A percentile compares a stretch with the other conserved stretches of the same genome.
phyloP scores from a whole-genome alignment of 805 yeast species.

The Zygoascus ofunaensis region DNA sequence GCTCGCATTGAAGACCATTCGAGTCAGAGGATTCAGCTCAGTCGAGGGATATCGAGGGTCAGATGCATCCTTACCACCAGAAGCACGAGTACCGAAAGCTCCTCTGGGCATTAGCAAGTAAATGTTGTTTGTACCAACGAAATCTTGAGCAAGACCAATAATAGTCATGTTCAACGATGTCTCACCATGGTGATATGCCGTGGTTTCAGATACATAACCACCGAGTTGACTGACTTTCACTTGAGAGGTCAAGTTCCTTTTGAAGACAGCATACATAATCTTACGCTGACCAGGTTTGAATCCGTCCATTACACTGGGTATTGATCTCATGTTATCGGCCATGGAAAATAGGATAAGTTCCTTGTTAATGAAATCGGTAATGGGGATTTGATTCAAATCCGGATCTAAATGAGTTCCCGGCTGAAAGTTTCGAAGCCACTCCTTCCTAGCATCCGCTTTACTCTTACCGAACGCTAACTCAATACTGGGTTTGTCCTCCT shows the following conservation, averaged over 20 bases:
- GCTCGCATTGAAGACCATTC: conserved; percentile 63
- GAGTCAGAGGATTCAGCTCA: conserved; percentile 65
- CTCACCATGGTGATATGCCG: conserved; percentile 96
- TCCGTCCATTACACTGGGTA: conserved; percentile 91
- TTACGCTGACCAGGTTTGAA: conserved; percentile 96
- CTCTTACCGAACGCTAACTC: conserved; percentile 92
- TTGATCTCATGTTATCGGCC: conserved; percentile 94
- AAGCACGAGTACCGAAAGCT: conserved; percentile 89
- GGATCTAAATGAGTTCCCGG: conserved; percentile 94
- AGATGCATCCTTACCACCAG: conserved; percentile 98
- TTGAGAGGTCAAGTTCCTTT: conserved; percentile 65
- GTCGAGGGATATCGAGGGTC: conserved; percentile 96
- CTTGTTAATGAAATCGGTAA: conserved; percentile 87
- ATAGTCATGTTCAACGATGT: conserved; percentile 80
- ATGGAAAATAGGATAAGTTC: conserved; percentile 89
- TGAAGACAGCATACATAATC: conserved; percentile 79
- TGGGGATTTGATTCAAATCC: conserved; percentile 64
- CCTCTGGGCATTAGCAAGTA: conserved; percentile 84
- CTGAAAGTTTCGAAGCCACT: conserved; percentile 83
- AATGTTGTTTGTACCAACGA: conserved; percentile 84
- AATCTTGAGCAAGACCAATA: conserved; percentile 89
- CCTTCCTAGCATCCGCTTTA: conserved; percentile 94
- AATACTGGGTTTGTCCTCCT: conserved; percentile 59
- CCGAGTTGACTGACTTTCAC: conserved; percentile 85
- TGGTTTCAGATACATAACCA: conserved; percentile 79